Conservation (phyloP, 1,284 basidiomycete species). For the Amylostereum chailletii region DNA sequence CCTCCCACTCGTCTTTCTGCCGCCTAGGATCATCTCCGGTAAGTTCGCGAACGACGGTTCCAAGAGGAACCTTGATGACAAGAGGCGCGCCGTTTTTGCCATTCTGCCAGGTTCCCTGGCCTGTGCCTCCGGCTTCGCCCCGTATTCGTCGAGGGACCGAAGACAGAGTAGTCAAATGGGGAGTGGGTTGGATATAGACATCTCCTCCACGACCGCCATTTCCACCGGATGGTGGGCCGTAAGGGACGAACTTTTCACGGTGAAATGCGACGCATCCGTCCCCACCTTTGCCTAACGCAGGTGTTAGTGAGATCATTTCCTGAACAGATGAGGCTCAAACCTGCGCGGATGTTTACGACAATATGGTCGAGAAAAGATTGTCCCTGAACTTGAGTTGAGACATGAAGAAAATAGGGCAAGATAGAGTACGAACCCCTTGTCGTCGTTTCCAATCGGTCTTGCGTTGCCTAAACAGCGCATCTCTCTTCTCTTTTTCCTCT, state of each 20-base stretch:
- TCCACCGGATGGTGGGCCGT: conserved; percentile 84
- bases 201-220: conserved; percentile 85
- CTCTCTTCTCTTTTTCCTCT: conserved; percentile 7
- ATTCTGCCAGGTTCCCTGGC: conserved; percentile 79
- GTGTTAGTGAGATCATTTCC: conserved; percentile 9
- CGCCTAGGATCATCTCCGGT: conserved; percentile 52
- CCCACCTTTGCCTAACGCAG: conserved; percentile 63
- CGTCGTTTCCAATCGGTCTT: conserved; percentile 71
- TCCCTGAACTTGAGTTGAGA: conserved; percentile 36
- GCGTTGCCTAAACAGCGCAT: conserved; percentile 25
- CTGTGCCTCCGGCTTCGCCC: conserved; percentile 61
- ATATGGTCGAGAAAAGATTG: conserved; percentile 77
- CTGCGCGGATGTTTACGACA: conserved; percentile 68
- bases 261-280: conserved; percentile 80
- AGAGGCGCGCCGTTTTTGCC: conserved; percentile 68
- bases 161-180: conserved; percentile 70
- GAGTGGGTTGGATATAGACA: conserved; percentile 74
- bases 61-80: conserved; percentile 76
- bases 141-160: conserved; percentile 61
- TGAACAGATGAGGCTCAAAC: conserved; percentile 26
- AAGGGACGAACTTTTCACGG: conserved; percentile 68
- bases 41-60: conserved; percentile 81
- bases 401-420: background rate
- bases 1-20: conserved; percentile 57
- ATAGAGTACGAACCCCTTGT: conserved; percentile 44